Evolutionary conservation across 768 basidiomycete genomes (phyloP).

Genomic region (Sporobolomyces roseus): DNA sequence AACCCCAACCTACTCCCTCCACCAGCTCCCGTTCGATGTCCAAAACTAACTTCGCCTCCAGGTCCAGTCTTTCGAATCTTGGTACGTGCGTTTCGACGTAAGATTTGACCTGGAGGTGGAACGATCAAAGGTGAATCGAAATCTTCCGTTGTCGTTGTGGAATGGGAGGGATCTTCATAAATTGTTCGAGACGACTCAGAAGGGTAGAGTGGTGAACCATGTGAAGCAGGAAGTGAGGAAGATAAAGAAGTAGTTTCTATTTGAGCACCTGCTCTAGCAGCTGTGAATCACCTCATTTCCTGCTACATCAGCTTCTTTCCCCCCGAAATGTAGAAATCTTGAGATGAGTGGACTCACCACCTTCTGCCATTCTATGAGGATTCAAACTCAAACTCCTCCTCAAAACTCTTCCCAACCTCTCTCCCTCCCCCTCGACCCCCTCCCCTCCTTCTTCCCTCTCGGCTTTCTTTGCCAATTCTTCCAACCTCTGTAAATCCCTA

Average conservation of each 20-base stretch:
- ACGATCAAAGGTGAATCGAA: slow-evolving; percentile 66
- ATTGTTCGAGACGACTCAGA: too few species aligned
- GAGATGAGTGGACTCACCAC: neutral
- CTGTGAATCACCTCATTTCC: too few species aligned
- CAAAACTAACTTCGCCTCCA: slow-evolving; percentile 56
- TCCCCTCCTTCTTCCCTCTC: slow-evolving; percentile 67
- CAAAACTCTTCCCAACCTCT: slow-evolving; percentile 50
- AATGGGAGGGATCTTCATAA: too few species aligned
- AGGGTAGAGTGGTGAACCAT: slow-evolving; percentile 58
- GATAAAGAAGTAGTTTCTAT: slow-evolving; percentile 21
- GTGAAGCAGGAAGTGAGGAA: slow-evolving; percentile 57
- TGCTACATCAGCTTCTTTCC: too few species aligned
- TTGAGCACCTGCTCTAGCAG: neutral
- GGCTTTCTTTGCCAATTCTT: slow-evolving; percentile 79
- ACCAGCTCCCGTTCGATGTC: neutral
- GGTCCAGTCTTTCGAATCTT: slow-evolving; percentile 84
- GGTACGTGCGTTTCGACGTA: slow-evolving; percentile 86
- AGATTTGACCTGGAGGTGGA: slow-evolving; percentile 75
- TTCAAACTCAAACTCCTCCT: slow-evolving; percentile 40
- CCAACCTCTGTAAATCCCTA: slow-evolving; percentile 86
- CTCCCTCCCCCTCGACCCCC: slow-evolving; percentile 70
- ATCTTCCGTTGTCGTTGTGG: too few species aligned
- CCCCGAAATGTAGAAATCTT: too few species aligned
- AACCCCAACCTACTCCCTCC: neutral
- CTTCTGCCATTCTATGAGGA: slow-evolving; percentile 36